These are phyloP conservation scores for Fusarium mexicanum DNA, from an alignment of 2,329 filamentous ascomycete genomes.

Conservation along the genomic window DNA sequence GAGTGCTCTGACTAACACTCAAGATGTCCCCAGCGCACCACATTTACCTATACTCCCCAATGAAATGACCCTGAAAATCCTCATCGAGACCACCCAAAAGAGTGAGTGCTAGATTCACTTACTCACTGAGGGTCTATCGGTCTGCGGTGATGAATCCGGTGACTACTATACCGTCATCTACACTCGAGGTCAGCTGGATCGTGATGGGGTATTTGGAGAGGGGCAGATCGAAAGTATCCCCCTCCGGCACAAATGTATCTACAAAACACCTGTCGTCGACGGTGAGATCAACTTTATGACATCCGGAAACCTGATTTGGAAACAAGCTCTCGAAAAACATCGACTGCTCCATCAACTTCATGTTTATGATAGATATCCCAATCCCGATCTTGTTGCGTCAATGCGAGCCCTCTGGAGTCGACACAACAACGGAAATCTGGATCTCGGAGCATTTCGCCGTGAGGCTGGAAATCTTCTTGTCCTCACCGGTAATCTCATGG, in stretches of 20 bases:
- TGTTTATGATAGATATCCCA: constrained; percentile 5
- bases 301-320: background rate
- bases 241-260: constrained; percentile 10
- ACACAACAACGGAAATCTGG: background rate
- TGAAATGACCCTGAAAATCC: constrained; percentile 6
- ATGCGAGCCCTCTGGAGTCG: background rate
- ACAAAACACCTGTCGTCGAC: background rate
- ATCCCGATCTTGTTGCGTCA: background rate
- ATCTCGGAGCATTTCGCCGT: background rate
- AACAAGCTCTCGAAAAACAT: background rate
- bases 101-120: constrained; percentile 1
- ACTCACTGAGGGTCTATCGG: background rate
- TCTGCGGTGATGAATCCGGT: background rate
- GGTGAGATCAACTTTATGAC: background rate
- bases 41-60: background rate
- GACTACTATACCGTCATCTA: constrained; percentile 11
- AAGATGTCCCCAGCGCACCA: background rate
- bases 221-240: constrained; percentile 2
- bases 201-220: background rate
- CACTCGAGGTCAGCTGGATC: background rate
- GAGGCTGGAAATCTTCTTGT: background rate
- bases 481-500: background rate
- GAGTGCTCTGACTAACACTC: background rate
- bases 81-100: background rate
- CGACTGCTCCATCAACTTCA: background rate